Evolutionary conservation across 2,329 filamentous ascomycete genomes (phyloP).

Genomic region (Pseudogymnoascus sp.): DNA sequence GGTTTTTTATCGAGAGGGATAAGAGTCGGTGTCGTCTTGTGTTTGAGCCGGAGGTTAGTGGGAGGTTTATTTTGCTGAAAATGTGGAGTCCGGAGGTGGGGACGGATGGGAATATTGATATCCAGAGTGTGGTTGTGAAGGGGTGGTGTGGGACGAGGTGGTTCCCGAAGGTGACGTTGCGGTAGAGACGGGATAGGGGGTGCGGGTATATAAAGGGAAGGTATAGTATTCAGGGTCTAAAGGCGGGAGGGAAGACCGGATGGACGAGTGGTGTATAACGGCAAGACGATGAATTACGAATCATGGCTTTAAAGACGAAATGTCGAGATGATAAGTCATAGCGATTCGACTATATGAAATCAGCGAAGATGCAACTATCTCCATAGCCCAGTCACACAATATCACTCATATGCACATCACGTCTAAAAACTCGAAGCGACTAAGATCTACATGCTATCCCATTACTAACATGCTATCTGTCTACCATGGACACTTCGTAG

Average conservation of each 20-base stretch:
- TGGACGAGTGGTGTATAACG: neutral
- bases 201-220: neutral
- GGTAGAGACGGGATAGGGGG: constrained; percentile 30
- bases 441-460: neutral
- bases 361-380: neutral
- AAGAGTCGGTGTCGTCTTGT: constrained; percentile 80
- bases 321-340: neutral
- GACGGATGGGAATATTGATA: constrained; percentile 66
- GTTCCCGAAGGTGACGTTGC: constrained; percentile 61
- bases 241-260: neutral
- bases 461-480: neutral
- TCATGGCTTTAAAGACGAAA: neutral
- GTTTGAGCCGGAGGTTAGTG: constrained; percentile 74
- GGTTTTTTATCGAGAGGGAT: constrained; percentile 73
- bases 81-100: constrained; percentile 73
- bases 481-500: neutral
- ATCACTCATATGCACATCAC: neutral
- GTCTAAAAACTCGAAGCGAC: neutral
- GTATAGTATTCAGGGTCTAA: neutral
- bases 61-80: constrained; percentile 78
- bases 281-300: neutral
- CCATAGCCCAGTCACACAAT: neutral
- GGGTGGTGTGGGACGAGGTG: constrained; percentile 81
- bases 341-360: neutral
- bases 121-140: constrained; percentile 74